phyloP scores from a whole-genome alignment of 129 eudicot genomes.

The Ambrosia artemisiifolia region DNA sequence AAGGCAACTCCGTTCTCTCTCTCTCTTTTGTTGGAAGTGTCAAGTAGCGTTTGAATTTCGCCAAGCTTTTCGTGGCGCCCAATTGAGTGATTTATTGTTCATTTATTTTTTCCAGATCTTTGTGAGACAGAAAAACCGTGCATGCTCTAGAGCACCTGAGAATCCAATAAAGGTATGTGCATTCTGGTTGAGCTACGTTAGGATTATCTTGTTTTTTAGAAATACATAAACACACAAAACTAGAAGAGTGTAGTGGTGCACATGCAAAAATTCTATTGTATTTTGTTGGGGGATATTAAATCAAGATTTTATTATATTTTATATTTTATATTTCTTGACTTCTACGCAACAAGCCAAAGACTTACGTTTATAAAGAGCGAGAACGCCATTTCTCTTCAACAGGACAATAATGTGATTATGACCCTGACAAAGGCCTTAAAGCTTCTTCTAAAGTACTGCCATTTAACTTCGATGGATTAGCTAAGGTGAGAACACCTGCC shows the following conservation, averaged over 20 bases:
- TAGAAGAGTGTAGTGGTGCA: background rate
- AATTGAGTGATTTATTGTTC: constrained; percentile 3
- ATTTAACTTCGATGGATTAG: no score
- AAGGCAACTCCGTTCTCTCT: background rate
- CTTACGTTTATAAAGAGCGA: no score
- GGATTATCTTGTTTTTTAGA: background rate
- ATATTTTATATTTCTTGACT: no score
- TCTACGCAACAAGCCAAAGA: no score
- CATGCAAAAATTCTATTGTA: no score
- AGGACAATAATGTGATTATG: no score
- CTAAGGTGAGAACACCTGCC: no score
- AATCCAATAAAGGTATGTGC: constrained; percentile 86
- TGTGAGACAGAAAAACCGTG: constrained; percentile 92
- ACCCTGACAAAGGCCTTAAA: no score
- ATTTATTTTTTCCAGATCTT: constrained; percentile 54
- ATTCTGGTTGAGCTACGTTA: background rate
- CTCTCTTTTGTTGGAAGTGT: background rate
- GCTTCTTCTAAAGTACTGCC: no score
- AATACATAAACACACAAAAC: background rate
- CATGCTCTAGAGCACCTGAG: constrained; percentile 90
- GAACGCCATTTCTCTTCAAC: no score
- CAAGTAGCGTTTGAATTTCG: background rate
- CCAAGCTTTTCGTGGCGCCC: constrained; percentile 10
- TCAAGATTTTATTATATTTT: no score
- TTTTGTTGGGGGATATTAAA: no score